Percentiles rank a stretch among this genome's conserved stretches.
Evolutionary conservation across 2,329 filamentous ascomycete species (phyloP).

Genomic region (Epichloe aotearoae): DNA sequence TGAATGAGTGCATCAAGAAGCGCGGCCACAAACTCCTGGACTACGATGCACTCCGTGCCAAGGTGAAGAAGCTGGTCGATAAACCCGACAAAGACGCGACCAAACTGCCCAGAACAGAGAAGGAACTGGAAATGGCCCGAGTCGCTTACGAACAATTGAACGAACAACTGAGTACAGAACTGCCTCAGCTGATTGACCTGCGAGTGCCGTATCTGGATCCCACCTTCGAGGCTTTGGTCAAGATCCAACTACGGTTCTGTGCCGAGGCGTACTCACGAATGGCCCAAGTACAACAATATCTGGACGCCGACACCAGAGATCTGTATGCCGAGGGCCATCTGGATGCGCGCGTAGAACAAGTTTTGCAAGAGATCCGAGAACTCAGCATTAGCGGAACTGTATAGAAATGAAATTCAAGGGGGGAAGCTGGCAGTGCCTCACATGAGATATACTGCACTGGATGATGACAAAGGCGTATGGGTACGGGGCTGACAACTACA

Average conservation of each 20-base stretch:
- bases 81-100: conserved; percentile 98
- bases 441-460: not conserved
- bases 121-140: conserved; percentile 90
- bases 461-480: conserved; percentile 2
- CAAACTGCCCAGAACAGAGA: conserved; percentile 89
- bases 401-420: conserved; percentile 17
- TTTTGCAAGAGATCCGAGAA: conserved; percentile 92
- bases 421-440: not conserved
- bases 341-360: conserved; percentile 85
- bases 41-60: conserved; percentile 89
- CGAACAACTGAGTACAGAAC: conserved; percentile 82
- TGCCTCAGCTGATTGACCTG: conserved; percentile 92
- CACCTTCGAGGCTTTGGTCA: conserved; percentile 93
- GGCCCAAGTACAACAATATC: conserved; percentile 98
- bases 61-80: conserved; percentile 92
- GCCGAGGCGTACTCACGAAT: conserved; percentile 95
- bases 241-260: conserved; percentile 95
- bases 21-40: conserved; percentile 96
- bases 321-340: conserved; percentile 91
- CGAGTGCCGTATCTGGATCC: conserved; percentile 95
- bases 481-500: conserved; percentile 1
- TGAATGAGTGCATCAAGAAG: conserved; percentile 99
- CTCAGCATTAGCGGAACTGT: conserved; percentile 76
- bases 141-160: conserved; percentile 92
- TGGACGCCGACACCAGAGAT: conserved; percentile 89